phyloP scores from a whole-genome alignment of 2,329 filamentous ascomycete species.

The Fusarium circinatum region DNA sequence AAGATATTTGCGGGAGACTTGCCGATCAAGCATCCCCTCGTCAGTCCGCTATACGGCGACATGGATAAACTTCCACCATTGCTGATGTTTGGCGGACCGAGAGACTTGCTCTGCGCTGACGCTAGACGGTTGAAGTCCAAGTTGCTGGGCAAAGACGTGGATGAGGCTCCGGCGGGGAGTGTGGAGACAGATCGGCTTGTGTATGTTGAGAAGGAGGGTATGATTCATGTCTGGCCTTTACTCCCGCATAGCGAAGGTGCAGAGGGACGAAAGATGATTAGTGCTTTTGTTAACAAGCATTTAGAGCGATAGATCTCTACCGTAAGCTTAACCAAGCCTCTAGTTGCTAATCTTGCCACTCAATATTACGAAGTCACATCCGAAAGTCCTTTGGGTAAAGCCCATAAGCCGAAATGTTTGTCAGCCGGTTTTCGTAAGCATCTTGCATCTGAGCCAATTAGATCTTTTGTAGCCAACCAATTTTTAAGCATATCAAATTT shows the following conservation, averaged over 20 bases:
- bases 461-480: not conserved
- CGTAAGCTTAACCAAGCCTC: not conserved
- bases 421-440: not conserved
- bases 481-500: not conserved
- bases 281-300: not conserved
- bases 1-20: not conserved
- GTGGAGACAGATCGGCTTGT: not conserved
- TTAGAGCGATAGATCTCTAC: not conserved
- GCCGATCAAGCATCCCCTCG: not conserved
- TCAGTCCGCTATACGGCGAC: not conserved
- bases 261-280: not conserved
- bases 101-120: not conserved
- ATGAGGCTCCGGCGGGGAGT: not conserved
- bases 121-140: conserved; percentile 1
- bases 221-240: conserved; percentile 7
- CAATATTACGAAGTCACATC: not conserved
- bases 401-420: not conserved
- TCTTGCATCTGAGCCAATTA: not conserved
- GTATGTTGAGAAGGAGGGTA: not conserved
- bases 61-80: not conserved
- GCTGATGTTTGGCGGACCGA: not conserved
- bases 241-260: not conserved
- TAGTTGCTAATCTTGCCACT: rapidly evolving
- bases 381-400: not conserved
- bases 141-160: not conserved